Base-by-base conservation (phyloP, 306 rosid genomes). In the Acmispon strigosus region DNA sequence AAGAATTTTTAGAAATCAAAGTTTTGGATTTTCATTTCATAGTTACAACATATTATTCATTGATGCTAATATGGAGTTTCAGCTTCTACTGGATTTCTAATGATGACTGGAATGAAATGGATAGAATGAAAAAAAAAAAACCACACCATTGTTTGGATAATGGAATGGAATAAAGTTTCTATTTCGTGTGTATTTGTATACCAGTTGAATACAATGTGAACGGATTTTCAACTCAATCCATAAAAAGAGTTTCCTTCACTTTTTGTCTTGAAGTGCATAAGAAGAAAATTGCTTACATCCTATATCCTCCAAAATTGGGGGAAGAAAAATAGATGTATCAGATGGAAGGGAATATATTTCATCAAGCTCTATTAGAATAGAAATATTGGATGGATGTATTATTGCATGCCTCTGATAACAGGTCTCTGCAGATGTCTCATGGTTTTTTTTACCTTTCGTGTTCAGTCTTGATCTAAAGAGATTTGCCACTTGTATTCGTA, bases 11-110 rank as follows among this genome's bases (percentile, higher is more conserved):
- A 9, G 37, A 36, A 15, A 58, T 50, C 15, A 39, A 59, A 4
- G 56, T 51, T 69, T 69, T 75, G 41, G 41, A 2, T 18, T 59
- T 72, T 65, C 55, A 14, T 69, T 47, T 18, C 62, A 34, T 56
- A 43, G 61, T 18, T 80, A 39, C 77, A 36, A 44, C 19, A 7
- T 48, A 61, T 17, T 24, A 32, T 22, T 8, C 18, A 43, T 54
- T 69, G 55, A 15, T 69, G 18, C 11, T 54, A 27, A 27, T 27
- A 3, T 27, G 32, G 4, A 27, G 22, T 22, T 68, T 61, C 45
- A 10, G 52, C 20, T 50, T 69, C 52, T 7, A 7, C 3, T 45
- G 12, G 43, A 53, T 39, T 48, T 34, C 19, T 51, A 68, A 12
- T 52, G n/a, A 34, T 37, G 39, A 59, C 0, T 37, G 51, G 1